phyloP scores from a whole-genome alignment of 2,329 filamentous ascomycete genomes.

The Fusarium nelsonii region DNA sequence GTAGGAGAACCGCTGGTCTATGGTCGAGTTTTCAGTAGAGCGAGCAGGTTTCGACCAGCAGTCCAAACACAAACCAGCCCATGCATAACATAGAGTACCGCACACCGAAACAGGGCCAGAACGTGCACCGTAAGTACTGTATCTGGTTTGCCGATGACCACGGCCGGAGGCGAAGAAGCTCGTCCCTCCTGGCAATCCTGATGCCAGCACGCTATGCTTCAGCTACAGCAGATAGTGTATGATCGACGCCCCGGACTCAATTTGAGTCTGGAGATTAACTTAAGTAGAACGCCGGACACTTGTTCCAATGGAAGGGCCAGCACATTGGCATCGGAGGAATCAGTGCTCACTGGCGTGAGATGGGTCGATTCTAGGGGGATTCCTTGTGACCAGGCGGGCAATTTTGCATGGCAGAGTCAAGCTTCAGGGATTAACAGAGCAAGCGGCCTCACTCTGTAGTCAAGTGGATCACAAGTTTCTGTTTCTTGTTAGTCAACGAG shows the following conservation, averaged over 20 bases:
- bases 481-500: slow-evolving; percentile 36
- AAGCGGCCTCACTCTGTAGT: slow-evolving; percentile 35
- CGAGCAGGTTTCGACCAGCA: slow-evolving; percentile 43
- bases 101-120: slow-evolving; percentile 22
- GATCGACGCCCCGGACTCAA: slow-evolving; percentile 47
- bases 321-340: slow-evolving; percentile 43
- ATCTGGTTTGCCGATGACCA: slow-evolving; percentile 6
- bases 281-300: slow-evolving; percentile 5
- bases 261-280: slow-evolving; percentile 36
- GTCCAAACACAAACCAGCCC: slow-evolving; percentile 41
- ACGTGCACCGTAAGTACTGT: not conserved
- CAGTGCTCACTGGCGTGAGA: slow-evolving; percentile 43
- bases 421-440: slow-evolving; percentile 23
- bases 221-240: slow-evolving; percentile 47
- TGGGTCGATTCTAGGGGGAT: slow-evolving; percentile 39
- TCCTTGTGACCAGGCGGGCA: slow-evolving; percentile 24
- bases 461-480: slow-evolving; percentile 34
- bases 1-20: slow-evolving; percentile 27
- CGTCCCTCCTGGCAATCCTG: slow-evolving; percentile 31
- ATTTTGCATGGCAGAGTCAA: slow-evolving; percentile 21
- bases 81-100: slow-evolving; percentile 45
- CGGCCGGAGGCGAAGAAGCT: slow-evolving; percentile 10
- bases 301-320: slow-evolving; percentile 32
- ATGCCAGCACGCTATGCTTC: slow-evolving; percentile 41
- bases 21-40: slow-evolving; percentile 37